These are phyloP conservation scores for Globisporangium takayamanum DNA, from an alignment of 352 stramenopile species.

Conservation along the genomic window DNA sequence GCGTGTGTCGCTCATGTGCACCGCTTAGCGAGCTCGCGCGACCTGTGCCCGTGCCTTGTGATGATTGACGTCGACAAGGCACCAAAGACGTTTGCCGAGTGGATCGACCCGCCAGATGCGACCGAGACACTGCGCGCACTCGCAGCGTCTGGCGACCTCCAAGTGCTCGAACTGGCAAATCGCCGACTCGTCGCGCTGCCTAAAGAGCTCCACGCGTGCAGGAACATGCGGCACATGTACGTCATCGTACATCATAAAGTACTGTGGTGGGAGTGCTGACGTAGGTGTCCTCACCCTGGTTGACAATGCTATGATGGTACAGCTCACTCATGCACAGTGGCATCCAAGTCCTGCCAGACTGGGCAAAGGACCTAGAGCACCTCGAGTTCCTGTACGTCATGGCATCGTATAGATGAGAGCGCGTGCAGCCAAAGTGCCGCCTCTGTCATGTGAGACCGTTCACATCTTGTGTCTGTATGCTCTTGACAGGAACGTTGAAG, in stretches of 20 bases:
- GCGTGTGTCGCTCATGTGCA: constrained; percentile 25
- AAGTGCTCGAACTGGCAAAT: constrained; percentile 30
- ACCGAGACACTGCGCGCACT: constrained; percentile 15
- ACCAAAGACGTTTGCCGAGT: constrained; percentile 28
- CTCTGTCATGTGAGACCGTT: background rate
- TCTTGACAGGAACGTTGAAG: constrained; percentile 29
- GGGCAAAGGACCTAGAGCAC: constrained; percentile 23
- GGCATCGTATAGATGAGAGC: too few species aligned
- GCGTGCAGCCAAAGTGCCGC: too few species aligned
- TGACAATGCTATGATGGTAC: background rate
- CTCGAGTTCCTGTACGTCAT: constrained; percentile 33
- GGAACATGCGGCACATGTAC: constrained; percentile 33
- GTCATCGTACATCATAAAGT: too few species aligned
- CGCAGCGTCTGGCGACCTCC: constrained; percentile 22
- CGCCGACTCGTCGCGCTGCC: constrained; percentile 16
- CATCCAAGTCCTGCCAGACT: constrained; percentile 17
- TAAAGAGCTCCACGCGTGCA: constrained; percentile 20
- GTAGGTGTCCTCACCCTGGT: background rate
- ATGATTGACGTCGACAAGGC: constrained; percentile 26
- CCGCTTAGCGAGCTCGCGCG: background rate
- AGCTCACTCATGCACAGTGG: constrained; percentile 25
- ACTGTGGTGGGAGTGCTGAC: too few species aligned
- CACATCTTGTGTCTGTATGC: background rate
- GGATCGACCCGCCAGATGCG: constrained; percentile 21
- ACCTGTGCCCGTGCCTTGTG: constrained; percentile 23